A percentile compares a stretch with the other conserved stretches of the same genome.
Conservation (phyloP, 257 asterid species). For the Buddleja alternifolia region DNA sequence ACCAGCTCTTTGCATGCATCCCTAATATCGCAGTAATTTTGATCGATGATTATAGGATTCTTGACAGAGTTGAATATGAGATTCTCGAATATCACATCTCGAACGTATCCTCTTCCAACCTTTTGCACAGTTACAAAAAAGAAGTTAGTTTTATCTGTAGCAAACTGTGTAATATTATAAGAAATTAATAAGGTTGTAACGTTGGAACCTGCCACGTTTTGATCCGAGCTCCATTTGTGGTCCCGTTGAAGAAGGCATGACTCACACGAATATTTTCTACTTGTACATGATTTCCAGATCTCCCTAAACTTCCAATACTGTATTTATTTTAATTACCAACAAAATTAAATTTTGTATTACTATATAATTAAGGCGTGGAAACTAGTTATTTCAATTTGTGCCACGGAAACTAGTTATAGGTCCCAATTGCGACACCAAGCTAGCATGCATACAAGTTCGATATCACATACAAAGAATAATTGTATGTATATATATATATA, state of each 20-base stretch:
- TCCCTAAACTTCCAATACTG: conserved; percentile 89
- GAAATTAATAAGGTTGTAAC: too few species aligned
- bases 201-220: conserved; percentile 88
- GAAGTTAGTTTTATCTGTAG: background rate
- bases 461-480: too few species aligned
- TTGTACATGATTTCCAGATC: conserved; percentile 46
- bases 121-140: background rate
- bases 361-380: too few species aligned
- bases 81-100: conserved; percentile 46
- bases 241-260: conserved; percentile 50
- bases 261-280: conserved; percentile 60
- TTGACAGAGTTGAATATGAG: conserved; percentile 45
- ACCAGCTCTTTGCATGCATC: conserved; percentile 50
- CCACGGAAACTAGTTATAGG: too few species aligned
- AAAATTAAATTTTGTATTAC: too few species aligned
- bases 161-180: too few species aligned
- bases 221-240: conserved; percentile 90
- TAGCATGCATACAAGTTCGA: too few species aligned
- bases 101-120: conserved; percentile 61
- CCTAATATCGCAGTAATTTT: conserved; percentile 48
- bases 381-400: too few species aligned
- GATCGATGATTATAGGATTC: conserved; percentile 71
- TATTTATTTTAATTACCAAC: background rate
- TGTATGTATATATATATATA: too few species aligned
- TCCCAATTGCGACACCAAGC: too few species aligned